phyloP scores from a whole-genome alignment of 1,284 basidiomycete genomes.

The Ustilago crameri region DNA sequence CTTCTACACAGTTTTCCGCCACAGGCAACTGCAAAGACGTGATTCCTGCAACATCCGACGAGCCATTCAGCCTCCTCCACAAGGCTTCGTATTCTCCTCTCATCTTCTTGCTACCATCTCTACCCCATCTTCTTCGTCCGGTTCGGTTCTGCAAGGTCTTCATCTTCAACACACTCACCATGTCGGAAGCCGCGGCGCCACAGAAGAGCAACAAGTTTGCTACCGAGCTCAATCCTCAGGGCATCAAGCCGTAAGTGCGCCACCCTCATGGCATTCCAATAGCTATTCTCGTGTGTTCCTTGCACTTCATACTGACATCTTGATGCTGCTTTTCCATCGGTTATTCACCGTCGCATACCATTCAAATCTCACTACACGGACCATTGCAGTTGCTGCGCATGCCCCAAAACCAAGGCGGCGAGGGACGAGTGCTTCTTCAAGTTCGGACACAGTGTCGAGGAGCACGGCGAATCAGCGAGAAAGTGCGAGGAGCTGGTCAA shows the following conservation, averaged over 20 bases:
- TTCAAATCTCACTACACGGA: not conserved
- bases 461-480: constrained; percentile 74
- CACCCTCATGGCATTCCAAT: constrained; percentile 64
- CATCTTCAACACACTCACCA: constrained; percentile 6
- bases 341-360: too few relatives aligned
- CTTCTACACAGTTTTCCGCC: constrained; percentile 17
- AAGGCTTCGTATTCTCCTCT: not conserved
- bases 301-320: not conserved
- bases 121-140: not conserved
- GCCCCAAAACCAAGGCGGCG: constrained; percentile 88
- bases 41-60: constrained; percentile 19
- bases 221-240: constrained; percentile 79
- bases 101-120: too few relatives aligned
- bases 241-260: constrained; percentile 90
- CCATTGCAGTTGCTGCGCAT: constrained; percentile 81
- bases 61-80: constrained; percentile 1
- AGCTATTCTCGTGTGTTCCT: not conserved
- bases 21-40: constrained; percentile 25
- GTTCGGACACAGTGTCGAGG: constrained; percentile 73
- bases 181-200: constrained; percentile 29
- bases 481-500: constrained; percentile 84
- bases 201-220: constrained; percentile 56
- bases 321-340: constrained; percentile 1
- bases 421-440: constrained; percentile 94
- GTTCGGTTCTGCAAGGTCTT: too few relatives aligned